A percentile compares a stretch with the other conserved stretches of the same genome.
Evolutionary conservation across 495 filamentous ascomycete species (phyloP).

Genomic region (Podospora conica): DNA sequence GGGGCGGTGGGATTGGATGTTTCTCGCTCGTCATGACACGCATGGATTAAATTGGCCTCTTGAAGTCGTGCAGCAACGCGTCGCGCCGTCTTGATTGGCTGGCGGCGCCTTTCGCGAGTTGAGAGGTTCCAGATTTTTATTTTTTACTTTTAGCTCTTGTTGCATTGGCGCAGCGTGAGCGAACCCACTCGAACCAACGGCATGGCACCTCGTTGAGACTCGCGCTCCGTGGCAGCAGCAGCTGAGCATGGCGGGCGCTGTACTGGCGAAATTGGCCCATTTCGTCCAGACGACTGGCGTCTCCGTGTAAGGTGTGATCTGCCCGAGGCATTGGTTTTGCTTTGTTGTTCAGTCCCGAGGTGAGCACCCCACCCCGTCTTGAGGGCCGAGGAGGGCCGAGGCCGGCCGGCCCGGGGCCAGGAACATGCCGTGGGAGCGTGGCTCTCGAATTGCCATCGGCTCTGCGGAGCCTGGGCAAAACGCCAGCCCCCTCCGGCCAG

Average conservation of each 20-base stretch:
- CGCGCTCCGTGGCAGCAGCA: conserved; percentile 12
- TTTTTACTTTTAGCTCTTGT: background rate
- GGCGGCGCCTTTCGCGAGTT: conserved; percentile 10
- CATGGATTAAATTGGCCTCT: conserved; percentile 29
- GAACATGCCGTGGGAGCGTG: background rate
- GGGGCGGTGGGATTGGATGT: conserved; percentile 21
- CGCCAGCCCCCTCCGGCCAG: conserved; percentile 1
- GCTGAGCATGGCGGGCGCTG: background rate
- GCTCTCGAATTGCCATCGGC: conserved; percentile 11
- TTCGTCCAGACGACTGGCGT: conserved; percentile 3
- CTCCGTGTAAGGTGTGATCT: background rate
- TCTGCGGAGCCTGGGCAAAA: conserved; percentile 1
- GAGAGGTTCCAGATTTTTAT: conserved; percentile 2
- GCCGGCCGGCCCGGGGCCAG: background rate
- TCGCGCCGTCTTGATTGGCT: conserved; percentile 28
- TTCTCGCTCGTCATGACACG: conserved; percentile 27
- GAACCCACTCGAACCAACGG: conserved; percentile 7
- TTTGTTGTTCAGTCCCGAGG: background rate
- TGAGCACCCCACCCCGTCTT: background rate
- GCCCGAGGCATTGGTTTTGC: conserved; percentile 1
- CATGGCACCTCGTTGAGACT: conserved; percentile 12
- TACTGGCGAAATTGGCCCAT: conserved; percentile 7
- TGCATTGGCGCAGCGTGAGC: conserved; percentile 20
- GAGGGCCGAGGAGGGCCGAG: too few relatives aligned
- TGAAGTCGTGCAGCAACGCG: conserved; percentile 30